Conservation (phyloP, 352 stramenopile species). For the Phytophthora cajani region DNA sequence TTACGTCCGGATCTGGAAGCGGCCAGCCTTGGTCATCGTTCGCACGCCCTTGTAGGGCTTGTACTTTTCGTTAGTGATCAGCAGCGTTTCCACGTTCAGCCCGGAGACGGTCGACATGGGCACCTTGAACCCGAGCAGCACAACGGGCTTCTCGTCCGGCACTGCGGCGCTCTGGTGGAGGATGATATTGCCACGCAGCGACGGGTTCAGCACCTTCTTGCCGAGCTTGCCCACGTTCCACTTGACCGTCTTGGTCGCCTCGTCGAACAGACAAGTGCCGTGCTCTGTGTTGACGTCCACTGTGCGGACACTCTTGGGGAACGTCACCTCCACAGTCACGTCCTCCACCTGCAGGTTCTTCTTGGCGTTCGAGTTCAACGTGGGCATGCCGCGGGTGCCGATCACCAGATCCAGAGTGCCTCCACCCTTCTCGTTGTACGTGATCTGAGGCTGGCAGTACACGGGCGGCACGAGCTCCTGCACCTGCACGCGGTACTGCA, state of each 20-base stretch:
- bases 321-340: constrained; percentile 95
- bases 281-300: constrained; percentile 94
- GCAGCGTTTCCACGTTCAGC: constrained; percentile 94
- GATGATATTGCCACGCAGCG: constrained; percentile 92
- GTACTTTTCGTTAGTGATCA: constrained; percentile 97
- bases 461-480: constrained; percentile 87
- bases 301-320: constrained; percentile 95
- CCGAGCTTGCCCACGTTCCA: constrained; percentile 96
- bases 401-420: constrained; percentile 81
- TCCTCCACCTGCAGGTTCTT: constrained; percentile 89
- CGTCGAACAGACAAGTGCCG: constrained; percentile 96
- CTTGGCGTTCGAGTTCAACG: constrained; percentile 81
- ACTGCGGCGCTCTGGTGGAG: constrained; percentile 86
- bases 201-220: constrained; percentile 88
- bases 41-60: constrained; percentile 98
- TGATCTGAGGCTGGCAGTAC: constrained; percentile 90
- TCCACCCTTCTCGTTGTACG: constrained; percentile 76
- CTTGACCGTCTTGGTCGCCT: constrained; percentile 93
- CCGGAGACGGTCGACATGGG: constrained; percentile 96
- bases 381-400: constrained; percentile 76
- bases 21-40: constrained; percentile 95
- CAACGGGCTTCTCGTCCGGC: constrained; percentile 93
- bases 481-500: constrained; percentile 88
- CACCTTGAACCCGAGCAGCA: constrained; percentile 97
- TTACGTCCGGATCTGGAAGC: constrained; percentile 95